phyloP scores from a whole-genome alignment of 371 early-diverging fungal species.

The Enterospora canceri region DNA sequence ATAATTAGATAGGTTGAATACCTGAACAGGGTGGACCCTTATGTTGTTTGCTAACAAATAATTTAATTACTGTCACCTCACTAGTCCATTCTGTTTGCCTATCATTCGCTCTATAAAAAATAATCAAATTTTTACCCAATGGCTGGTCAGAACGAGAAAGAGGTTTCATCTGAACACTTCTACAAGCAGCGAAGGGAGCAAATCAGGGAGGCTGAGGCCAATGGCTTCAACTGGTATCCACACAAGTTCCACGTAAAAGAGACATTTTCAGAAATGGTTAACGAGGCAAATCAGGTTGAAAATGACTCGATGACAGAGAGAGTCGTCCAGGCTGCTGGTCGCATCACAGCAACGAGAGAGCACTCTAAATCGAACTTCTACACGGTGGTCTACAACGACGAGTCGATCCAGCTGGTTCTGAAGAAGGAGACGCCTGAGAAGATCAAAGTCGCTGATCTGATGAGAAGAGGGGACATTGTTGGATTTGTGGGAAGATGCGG shows the following conservation, averaged over 20 bases:
- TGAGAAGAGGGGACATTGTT: slow-evolving; percentile 91
- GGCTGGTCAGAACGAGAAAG: slow-evolving; percentile 4
- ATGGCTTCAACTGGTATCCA: slow-evolving; percentile 38
- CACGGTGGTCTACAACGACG: slow-evolving; percentile 11
- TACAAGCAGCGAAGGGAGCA: slow-evolving; percentile 23
- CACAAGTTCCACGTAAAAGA: slow-evolving; percentile 47
- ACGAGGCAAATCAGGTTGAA: neutral
- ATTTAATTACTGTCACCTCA: too few species aligned
- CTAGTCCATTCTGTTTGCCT: too few species aligned
- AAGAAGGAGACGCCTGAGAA: slow-evolving; percentile 6
- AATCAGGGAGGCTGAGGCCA: slow-evolving; percentile 4
- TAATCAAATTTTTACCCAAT: slow-evolving; percentile 13
- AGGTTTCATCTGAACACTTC: slow-evolving; percentile 35
- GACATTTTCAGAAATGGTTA: slow-evolving; percentile 26
- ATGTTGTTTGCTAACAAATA: too few species aligned
- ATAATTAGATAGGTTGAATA: too few species aligned
- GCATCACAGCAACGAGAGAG: slow-evolving; percentile 34
- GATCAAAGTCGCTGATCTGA: slow-evolving; percentile 7
- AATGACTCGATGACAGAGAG: neutral
- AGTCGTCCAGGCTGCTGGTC: slow-evolving; percentile 41
- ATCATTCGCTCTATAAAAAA: too few species aligned
- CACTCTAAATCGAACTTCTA: slow-evolving; percentile 38
- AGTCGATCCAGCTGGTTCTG: slow-evolving; percentile 29
- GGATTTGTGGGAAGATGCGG: slow-evolving; percentile 82
- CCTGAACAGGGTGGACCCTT: too few species aligned